Percentiles rank a stretch among this genome's conserved stretches.
Evolutionary conservation across 257 asterid species (phyloP).

Genomic region (Gentiana macrophylla): DNA sequence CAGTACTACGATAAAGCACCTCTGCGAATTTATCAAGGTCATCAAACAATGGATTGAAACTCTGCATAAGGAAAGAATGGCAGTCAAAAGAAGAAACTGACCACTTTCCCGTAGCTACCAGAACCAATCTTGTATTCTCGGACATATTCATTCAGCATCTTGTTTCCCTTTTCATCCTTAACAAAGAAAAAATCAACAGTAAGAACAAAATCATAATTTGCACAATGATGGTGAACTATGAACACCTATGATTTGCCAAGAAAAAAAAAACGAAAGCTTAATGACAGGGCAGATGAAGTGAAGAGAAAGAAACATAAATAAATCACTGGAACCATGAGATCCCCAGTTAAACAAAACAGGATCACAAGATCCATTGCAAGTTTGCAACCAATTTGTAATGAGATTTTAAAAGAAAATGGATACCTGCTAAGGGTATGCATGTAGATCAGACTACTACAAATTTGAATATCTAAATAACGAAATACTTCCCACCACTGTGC

Average conservation of each 20-base stretch:
- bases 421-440: background rate
- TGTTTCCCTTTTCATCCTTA: slow-evolving; percentile 80
- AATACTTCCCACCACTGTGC: background rate
- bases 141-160: slow-evolving; percentile 75
- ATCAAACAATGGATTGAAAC: slow-evolving; percentile 10
- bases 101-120: slow-evolving; percentile 99
- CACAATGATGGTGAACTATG: background rate
- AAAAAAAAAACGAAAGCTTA: background rate
- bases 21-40: slow-evolving; percentile 38
- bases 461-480: background rate
- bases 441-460: background rate
- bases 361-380: no score
- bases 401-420: background rate
- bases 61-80: slow-evolving; percentile 7
- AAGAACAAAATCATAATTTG: slow-evolving; percentile 2
- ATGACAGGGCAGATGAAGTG: background rate
- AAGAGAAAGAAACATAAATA: background rate
- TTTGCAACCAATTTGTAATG: background rate
- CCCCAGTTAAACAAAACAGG: background rate
- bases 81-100: slow-evolving; percentile 21
- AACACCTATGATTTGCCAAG: background rate
- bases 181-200: slow-evolving; percentile 7
- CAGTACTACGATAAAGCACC: slow-evolving; percentile 79
- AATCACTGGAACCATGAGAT: background rate
- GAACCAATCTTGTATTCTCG: slow-evolving; percentile 81